Conservation (phyloP, 148 eudicot species). For the Oxyria digyna region DNA sequence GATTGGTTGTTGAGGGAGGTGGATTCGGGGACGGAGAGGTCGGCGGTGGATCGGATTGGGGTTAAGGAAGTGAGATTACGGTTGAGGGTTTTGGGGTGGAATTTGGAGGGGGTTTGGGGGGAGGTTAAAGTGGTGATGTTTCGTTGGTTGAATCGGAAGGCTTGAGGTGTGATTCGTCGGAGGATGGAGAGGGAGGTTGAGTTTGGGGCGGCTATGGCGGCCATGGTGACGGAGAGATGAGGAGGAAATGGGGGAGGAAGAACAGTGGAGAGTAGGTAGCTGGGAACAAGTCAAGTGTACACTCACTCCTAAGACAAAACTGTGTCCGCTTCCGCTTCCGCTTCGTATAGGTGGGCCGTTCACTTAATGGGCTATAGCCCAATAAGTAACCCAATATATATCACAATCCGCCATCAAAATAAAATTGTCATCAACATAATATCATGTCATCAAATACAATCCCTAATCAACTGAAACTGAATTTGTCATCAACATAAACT, state of each 20-base stretch:
- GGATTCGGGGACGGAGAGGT: conserved; percentile 6
- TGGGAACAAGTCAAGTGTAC: background rate
- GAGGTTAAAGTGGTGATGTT: background rate
- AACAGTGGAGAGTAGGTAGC: background rate
- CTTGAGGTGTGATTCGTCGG: background rate
- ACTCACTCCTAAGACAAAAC: background rate
- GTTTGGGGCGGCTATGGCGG: conserved; percentile 7
- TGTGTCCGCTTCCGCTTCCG: too few species aligned
- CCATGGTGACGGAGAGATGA: conserved; percentile 11
- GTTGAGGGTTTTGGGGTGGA: background rate
- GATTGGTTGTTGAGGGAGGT: conserved; percentile 12
- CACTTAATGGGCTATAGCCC: too few species aligned
- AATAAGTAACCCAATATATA: too few species aligned
- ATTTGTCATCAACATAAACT: too few species aligned
- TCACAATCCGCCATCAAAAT: too few species aligned
- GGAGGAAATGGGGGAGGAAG: background rate
- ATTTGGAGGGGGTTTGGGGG: background rate
- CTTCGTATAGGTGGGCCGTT: too few species aligned
- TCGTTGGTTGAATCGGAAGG: background rate
- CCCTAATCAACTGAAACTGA: too few species aligned
- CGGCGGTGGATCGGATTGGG: conserved; percentile 8
- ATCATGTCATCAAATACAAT: too few species aligned
- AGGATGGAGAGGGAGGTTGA: conserved; percentile 15
- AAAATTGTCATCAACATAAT: too few species aligned
- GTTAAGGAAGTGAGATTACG: conserved; percentile 2